Evolutionary conservation across 352 stramenopile species (phyloP), one percentile per base, ranked within the genome.

Genomic region (Phytophthora pluvialis): DNA sequence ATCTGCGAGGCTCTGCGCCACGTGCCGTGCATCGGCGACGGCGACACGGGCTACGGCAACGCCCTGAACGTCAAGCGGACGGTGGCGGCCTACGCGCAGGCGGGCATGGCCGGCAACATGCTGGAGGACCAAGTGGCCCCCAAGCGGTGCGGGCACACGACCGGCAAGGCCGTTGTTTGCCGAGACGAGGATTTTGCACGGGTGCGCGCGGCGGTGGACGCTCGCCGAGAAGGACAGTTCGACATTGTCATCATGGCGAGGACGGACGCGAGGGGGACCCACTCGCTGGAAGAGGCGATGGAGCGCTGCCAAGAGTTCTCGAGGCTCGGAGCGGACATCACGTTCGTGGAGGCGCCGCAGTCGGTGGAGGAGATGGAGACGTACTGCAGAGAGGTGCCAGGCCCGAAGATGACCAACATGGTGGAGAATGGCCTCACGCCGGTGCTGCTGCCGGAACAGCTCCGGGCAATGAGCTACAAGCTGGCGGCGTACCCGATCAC

Each of bases 401-500:
- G 96, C 28, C 77, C 90, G 7, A 98, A 99, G 78, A 81, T 98
- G 45, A 93, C 93, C 35, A 98, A 98, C 15, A 67, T 67, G 95
- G 81, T 98, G 28, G 94, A 98, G 74, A 93, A 92, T 18, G 96
- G 96, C 5, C 83, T 92, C 45, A 98, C 94, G n/a, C 96, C 95
- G 5, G 87, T 98, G 11, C 66, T 98, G 32, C 70, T 89, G 33
- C 85, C 94, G 1, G 65, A 80, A 56, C 66, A 97, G 60, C 78
- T 99, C n/a, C 75, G 89, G 47, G 52, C 86, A 56, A 96, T 99
- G 61, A 94, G 96, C 31, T 99, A 98, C 72, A 97, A 86, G 28
- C 89, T 98, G 63, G 95, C 89, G 12, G 88, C 89, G 13, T 98
- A 98, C 78, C 96, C 96, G 7, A 73, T 98, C 47, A 98, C 94